phyloP scores from a whole-genome alignment of 345 rosid genomes.

The Pugionium cornutum region DNA sequence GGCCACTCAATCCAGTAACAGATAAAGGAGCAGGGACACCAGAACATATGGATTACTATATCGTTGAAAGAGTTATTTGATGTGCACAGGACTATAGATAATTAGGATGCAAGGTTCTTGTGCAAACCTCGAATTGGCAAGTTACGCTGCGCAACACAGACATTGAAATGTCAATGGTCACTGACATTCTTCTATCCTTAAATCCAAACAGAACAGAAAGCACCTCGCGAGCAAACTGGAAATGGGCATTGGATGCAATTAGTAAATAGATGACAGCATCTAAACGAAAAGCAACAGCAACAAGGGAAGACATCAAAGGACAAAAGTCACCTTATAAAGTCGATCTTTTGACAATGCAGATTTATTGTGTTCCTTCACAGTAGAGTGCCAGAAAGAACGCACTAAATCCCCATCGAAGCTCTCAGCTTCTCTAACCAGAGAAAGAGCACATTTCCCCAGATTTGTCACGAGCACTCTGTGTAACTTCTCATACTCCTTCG shows the following conservation, averaged over 20 bases:
- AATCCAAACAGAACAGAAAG: slow-evolving; percentile 56
- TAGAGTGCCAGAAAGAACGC: slow-evolving; percentile 43
- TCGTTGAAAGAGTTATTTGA: neutral
- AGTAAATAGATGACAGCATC: slow-evolving; percentile 4
- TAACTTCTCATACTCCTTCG: slow-evolving; percentile 56
- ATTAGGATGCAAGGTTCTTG: slow-evolving; percentile 17
- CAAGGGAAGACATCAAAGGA: slow-evolving; percentile 17
- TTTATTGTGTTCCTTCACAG: slow-evolving; percentile 53
- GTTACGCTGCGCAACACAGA: slow-evolving; percentile 48
- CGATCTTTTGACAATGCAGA: slow-evolving; percentile 61
- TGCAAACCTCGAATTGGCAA: slow-evolving; percentile 58
- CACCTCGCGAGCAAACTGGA: slow-evolving; percentile 69
- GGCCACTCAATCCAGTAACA: slow-evolving; percentile 17
- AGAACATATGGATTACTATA: neutral
- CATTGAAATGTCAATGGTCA: slow-evolving; percentile 44
- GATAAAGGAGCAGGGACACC: slow-evolving; percentile 24
- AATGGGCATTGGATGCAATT: neutral
- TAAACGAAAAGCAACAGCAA: slow-evolving; percentile 4
- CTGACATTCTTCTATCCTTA: slow-evolving; percentile 42
- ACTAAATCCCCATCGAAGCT: slow-evolving; percentile 50
- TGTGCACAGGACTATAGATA: neutral
- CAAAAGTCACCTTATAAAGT: slow-evolving; percentile 56
- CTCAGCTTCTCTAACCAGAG: slow-evolving; percentile 55
- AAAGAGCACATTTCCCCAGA: slow-evolving; percentile 53
- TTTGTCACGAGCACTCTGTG: slow-evolving; percentile 52